Base-by-base conservation (phyloP, 2,329 filamentous ascomycete genomes). In the Periconia sp. region DNA sequence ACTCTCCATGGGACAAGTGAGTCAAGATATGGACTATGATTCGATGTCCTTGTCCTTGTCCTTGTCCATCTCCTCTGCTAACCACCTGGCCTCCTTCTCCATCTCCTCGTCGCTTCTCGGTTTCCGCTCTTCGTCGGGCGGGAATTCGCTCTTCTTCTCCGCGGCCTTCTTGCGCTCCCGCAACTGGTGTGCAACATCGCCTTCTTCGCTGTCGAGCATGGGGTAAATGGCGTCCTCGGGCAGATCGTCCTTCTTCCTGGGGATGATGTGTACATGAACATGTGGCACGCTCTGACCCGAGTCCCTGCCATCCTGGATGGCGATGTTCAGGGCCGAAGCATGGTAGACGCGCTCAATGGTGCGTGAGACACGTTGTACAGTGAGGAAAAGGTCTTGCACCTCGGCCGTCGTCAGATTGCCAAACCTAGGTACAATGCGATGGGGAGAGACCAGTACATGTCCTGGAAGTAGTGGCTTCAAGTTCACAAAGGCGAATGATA, bases 271-370 rank as follows among this genome's bases (percentile, higher is more conserved):
- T 23, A 92, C 89, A 76, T 99, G 94, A 14, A 97, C 86, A 76
- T 99, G 94, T 9, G 91, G 82, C 43, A 99, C 93, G 53, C 91
- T 96, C 82, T 99, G 94, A 0, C 94, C 94, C 1, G 94, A 91
- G 55, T 92, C 91, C 31, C 81, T 78, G 18, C 94, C 94, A 73
- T 99, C 94, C 73, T 99, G 94, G n/a, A 99, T 83, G 0, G 93
- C 92, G 47, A 99, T 87, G 70, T 96, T 97, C 76, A 97, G 88
- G 55, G 90, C 89, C 10, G 90, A 85, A 6, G 85, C 88, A 33
- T 81, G 69, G 70, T 83, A 82, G 57, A 85, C 73, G 30, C 79
- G 78, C 66, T 83, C 78, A 8, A 97, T 82, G 78, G 95, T 92
- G 45, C 82, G 83, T 64, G 92, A 88, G 6, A 96, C 87, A 41